Percentiles rank a stretch among this genome's conserved stretches.
Evolutionary conservation across 148 eudicot species (phyloP).

Genomic region (Rhododendron kiyosumense): DNA sequence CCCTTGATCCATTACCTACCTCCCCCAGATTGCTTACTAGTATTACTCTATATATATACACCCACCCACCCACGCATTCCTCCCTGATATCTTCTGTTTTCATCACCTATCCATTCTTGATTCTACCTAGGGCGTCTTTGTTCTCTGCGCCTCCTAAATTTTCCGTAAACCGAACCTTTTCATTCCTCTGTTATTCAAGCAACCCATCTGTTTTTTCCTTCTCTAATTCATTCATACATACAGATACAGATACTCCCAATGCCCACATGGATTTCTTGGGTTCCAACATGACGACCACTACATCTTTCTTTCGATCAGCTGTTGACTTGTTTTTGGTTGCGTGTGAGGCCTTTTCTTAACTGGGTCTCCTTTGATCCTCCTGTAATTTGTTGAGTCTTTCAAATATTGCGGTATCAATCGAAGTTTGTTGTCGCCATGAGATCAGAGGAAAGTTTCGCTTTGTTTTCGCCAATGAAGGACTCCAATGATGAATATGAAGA

Average conservation of each 20-base stretch:
- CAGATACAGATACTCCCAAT: background rate
- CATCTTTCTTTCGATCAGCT: background rate
- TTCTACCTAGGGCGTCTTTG: background rate
- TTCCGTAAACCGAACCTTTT: background rate
- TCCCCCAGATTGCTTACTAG: no score
- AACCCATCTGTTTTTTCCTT: background rate
- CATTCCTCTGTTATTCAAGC: background rate
- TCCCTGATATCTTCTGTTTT: no score
- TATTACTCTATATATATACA: no score
- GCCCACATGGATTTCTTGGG: background rate
- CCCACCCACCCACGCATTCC: background rate
- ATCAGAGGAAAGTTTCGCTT: background rate
- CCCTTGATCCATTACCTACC: background rate
- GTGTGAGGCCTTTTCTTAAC: background rate
- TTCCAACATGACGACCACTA: background rate
- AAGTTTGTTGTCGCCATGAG: background rate
- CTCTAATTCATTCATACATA: background rate
- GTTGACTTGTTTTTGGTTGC: background rate
- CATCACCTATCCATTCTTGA: background rate
- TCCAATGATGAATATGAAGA: background rate
- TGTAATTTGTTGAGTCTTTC: no score
- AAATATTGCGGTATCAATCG: background rate
- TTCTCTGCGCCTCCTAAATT: background rate
- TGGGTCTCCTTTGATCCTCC: background rate
- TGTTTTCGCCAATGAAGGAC: background rate